These are phyloP conservation scores for Paramecium octaurelia DNA, from an alignment of 73 alveolate genomes.

Conservation along the genomic window DNA sequence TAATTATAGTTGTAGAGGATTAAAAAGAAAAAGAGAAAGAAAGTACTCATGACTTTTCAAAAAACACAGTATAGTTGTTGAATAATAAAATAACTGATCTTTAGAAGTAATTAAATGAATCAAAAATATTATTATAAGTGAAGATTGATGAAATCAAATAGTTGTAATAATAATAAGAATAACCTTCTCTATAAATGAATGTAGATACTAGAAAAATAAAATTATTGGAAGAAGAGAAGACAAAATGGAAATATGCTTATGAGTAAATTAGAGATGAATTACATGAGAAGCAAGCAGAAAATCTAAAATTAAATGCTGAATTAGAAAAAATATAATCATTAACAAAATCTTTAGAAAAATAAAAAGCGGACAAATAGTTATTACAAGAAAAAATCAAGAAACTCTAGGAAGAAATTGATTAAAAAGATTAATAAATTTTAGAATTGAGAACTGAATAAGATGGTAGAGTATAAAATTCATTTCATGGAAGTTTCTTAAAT, in stretches of 20 bases:
- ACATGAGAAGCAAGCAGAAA: constrained; percentile 49
- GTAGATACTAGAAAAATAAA: constrained; percentile 2
- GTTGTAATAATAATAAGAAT: background rate
- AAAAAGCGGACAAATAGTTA: constrained; percentile 16
- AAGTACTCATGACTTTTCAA: background rate
- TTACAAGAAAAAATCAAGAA: constrained; percentile 50
- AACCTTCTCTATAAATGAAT: background rate
- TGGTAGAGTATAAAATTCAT: background rate
- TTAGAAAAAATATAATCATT: constrained; percentile 9
- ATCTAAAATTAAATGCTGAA: constrained; percentile 26
- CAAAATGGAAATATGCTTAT: background rate
- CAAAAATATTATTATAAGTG: constrained; percentile 27
- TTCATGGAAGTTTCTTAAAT: constrained; percentile 1
- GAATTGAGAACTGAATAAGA: constrained; percentile 23
- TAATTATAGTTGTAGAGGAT: constrained; percentile 31
- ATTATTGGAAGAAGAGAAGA: constrained; percentile 41
- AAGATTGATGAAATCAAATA: constrained; percentile 34
- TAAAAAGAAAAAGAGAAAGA: background rate
- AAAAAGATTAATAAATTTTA: background rate
- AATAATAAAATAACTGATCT: constrained; percentile 16
- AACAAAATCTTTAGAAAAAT: constrained; percentile 39
- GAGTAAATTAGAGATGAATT: constrained; percentile 36
- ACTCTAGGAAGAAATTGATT: constrained; percentile 35
- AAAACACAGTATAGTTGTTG: background rate
- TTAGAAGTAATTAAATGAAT: constrained; percentile 6